Percentiles rank a stretch among this genome's conserved stretches.
Evolutionary conservation across 2,329 filamentous ascomycete genomes (phyloP).

Genomic region (Colletotrichum theobromicola): DNA sequence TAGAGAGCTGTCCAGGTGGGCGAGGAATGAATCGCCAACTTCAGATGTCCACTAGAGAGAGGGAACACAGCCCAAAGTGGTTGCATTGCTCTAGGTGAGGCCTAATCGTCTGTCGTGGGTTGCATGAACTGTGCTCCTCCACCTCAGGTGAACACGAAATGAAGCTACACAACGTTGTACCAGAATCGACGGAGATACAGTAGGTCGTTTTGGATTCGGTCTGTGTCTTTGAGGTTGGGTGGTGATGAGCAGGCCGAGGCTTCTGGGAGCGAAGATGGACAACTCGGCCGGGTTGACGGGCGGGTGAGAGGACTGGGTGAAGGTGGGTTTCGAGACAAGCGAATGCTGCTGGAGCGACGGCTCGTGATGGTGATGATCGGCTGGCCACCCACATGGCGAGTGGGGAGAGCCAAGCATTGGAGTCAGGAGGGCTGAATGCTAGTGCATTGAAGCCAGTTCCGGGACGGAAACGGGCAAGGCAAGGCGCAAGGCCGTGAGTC

Average conservation of each 20-base stretch:
- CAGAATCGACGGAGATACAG: neutral
- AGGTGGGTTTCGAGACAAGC: neutral
- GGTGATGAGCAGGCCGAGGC: neutral
- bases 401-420: constrained; percentile 3
- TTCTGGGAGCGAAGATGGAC: neutral
- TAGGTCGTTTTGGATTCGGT: neutral
- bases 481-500: neutral
- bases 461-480: neutral
- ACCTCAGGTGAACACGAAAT: neutral
- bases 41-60: neutral
- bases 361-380: neutral
- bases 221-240: neutral
- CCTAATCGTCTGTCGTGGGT: neutral
- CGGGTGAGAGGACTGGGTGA: neutral
- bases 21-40: neutral
- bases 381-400: neutral
- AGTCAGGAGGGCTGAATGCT: neutral
- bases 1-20: neutral
- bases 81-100: neutral
- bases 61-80: neutral
- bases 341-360: neutral
- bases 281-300: neutral
- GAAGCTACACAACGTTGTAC: neutral
- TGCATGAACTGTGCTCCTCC: neutral
- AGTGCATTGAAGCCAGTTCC: neutral